These are phyloP conservation scores for Butyriboletus loyo DNA, from an alignment of 768 basidiomycete genomes.

Conservation along the genomic window DNA sequence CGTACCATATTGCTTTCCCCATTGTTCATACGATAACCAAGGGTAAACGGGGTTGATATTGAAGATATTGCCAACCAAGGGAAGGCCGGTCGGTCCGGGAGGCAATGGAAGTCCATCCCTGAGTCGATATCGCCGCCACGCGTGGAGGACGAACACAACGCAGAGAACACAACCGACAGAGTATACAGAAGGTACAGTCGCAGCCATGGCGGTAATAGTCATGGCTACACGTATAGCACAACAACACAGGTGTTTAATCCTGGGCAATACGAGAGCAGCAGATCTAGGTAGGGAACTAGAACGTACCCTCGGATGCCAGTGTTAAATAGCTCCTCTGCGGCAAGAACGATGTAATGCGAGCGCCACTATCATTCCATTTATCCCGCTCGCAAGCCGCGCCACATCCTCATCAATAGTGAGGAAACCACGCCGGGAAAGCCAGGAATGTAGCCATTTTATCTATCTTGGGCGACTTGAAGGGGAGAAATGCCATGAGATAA, in stretches of 20 bases:
- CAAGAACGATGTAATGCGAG: background rate
- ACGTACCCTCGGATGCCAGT: background rate
- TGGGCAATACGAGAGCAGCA: background rate
- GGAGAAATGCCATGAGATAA: too few species aligned
- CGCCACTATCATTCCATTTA: background rate
- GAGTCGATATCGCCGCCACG: slow-evolving; percentile 14
- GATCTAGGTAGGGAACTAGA: background rate
- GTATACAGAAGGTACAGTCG: slow-evolving; percentile 6
- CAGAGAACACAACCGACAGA: slow-evolving; percentile 4
- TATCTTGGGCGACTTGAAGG: too few species aligned
- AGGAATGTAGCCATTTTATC: too few species aligned
- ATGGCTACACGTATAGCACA: background rate
- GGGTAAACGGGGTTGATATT: slow-evolving; percentile 21
- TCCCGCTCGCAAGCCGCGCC: background rate
- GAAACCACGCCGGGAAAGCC: too few species aligned
- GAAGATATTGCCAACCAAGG: slow-evolving; percentile 25
- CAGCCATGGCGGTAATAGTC: background rate
- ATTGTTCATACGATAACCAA: slow-evolving; percentile 34
- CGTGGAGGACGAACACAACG: background rate
- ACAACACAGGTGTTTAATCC: background rate
- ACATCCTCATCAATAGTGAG: too few species aligned
- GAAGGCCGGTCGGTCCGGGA: slow-evolving; percentile 51
- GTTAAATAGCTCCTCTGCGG: background rate
- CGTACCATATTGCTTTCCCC: slow-evolving; percentile 34
- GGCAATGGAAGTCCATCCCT: slow-evolving; percentile 35